Percentiles rank a stretch among this genome's conserved stretches.
Evolutionary conservation across 129 eudicot species (phyloP).

Genomic region (Saussurea involucrata): DNA sequence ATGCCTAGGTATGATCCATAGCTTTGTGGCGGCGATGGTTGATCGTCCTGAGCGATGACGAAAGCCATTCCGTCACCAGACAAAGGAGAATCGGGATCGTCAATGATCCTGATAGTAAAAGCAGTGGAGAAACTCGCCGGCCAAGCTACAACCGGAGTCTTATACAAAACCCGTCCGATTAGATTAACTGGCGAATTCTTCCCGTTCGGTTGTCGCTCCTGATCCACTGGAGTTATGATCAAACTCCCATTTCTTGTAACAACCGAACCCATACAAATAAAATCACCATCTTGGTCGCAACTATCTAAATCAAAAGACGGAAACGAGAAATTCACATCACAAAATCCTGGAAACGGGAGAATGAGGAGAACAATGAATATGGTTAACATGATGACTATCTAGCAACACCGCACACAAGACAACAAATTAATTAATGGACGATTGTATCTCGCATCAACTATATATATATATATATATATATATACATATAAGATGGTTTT

Average conservation of each 20-base stretch:
- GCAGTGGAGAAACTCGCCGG: constrained; percentile 59
- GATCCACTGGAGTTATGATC: constrained; percentile 34
- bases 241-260: constrained; percentile 45
- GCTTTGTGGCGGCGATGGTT: constrained; percentile 54
- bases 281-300: constrained; percentile 33
- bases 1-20: constrained; percentile 60
- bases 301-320: constrained; percentile 45
- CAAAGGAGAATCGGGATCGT: constrained; percentile 20
- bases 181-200: background rate
- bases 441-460: background rate
- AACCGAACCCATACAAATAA: constrained; percentile 61
- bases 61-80: constrained; percentile 73
- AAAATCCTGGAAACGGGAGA: constrained; percentile 1
- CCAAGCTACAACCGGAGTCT: constrained; percentile 51
- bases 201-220: background rate
- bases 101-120: constrained; percentile 39
- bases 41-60: constrained; percentile 51
- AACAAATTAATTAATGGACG: background rate
- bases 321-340: constrained; percentile 39
- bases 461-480: too few relatives aligned
- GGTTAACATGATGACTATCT: background rate
- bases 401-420: background rate
- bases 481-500: background rate
- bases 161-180: constrained; percentile 50
- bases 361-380: background rate